These are phyloP conservation scores for Cyanidioschyzon merolae DNA, from an alignment of 23 red algal species.

Conservation along the genomic window DNA sequence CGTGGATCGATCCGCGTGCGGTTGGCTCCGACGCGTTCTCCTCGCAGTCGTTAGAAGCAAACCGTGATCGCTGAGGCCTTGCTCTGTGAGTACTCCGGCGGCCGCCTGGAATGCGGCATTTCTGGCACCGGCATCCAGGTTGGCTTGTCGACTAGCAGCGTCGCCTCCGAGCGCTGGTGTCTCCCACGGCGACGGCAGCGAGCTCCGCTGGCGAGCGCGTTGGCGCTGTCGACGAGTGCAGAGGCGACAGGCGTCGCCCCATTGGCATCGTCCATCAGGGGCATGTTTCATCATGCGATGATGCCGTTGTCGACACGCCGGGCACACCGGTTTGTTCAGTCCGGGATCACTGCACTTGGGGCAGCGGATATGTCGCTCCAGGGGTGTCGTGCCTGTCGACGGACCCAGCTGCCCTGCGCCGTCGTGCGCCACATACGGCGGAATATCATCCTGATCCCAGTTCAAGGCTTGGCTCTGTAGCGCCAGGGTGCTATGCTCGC, in stretches of 20 bases:
- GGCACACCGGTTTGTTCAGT: background rate
- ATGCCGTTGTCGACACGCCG: slow-evolving; percentile 2
- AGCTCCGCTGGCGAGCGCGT: background rate
- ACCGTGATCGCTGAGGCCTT: background rate
- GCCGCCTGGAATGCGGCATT: background rate
- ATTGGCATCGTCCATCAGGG: background rate
- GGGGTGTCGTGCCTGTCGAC: background rate
- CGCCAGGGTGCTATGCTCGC: background rate
- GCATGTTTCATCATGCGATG: slow-evolving; percentile 5
- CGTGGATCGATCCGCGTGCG: background rate
- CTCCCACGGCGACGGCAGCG: no score
- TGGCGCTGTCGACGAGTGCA: background rate
- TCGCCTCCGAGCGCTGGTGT: no score
- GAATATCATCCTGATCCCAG: background rate
- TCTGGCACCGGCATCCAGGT: no score
- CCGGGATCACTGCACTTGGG: background rate
- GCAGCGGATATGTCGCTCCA: slow-evolving; percentile 1
- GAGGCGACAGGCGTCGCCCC: slow-evolving; percentile 10
- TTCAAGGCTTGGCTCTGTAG: background rate
- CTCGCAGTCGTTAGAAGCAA: background rate
- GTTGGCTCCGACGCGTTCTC: background rate
- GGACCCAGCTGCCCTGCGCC: background rate
- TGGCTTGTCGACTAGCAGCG: no score
- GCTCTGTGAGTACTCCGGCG: background rate
- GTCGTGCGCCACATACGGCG: background rate